Percentiles rank a stretch among this genome's conserved stretches.
Evolutionary conservation across 2,329 filamentous ascomycete species (phyloP).

Genomic region (Dryadomyces quercivorus): DNA sequence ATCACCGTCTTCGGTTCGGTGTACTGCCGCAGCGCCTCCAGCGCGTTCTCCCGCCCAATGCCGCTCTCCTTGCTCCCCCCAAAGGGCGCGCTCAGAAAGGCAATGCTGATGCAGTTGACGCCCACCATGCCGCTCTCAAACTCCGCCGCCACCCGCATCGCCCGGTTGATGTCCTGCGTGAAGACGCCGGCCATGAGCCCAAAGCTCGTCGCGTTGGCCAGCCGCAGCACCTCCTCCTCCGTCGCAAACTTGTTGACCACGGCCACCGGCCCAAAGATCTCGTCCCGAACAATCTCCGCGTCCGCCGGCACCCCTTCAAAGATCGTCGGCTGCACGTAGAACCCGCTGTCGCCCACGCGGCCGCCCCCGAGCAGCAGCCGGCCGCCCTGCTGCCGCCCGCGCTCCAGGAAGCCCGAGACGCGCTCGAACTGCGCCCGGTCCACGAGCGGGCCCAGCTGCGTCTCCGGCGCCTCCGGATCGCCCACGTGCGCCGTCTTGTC

Average conservation of each 20-base stretch:
- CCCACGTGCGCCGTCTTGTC: slow-evolving; percentile 42
- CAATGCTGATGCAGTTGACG: slow-evolving; percentile 30
- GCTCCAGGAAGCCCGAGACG: slow-evolving; percentile 31
- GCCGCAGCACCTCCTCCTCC: slow-evolving; percentile 55
- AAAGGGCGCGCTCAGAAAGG: slow-evolving; percentile 30
- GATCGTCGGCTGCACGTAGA: slow-evolving; percentile 10
- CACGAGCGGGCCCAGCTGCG: slow-evolving; percentile 45
- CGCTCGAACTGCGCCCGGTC: slow-evolving; percentile 34
- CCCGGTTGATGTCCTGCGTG: slow-evolving; percentile 61
- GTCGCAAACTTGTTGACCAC: slow-evolving; percentile 64
- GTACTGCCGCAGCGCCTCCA: slow-evolving; percentile 32
- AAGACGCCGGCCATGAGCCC: slow-evolving; percentile 69
- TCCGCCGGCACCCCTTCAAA: slow-evolving; percentile 1
- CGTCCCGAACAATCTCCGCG: slow-evolving; percentile 58
- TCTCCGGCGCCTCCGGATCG: slow-evolving; percentile 44
- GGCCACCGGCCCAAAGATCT: slow-evolving; percentile 73
- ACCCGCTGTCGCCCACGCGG: slow-evolving; percentile 24
- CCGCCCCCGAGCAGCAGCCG: slow-evolving; percentile 23
- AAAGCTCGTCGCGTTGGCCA: slow-evolving; percentile 63
- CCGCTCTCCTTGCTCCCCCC: slow-evolving; percentile 39
- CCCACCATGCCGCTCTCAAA: slow-evolving; percentile 49
- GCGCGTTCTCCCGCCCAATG: slow-evolving; percentile 33
- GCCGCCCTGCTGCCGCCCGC: slow-evolving; percentile 24
- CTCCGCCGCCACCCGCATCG: slow-evolving; percentile 57
- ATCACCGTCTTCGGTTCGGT: slow-evolving; percentile 39